These are phyloP conservation scores for Aegilops bicornis DNA, from an alignment of 176 grass and related monocot genomes.

Conservation along the genomic window DNA sequence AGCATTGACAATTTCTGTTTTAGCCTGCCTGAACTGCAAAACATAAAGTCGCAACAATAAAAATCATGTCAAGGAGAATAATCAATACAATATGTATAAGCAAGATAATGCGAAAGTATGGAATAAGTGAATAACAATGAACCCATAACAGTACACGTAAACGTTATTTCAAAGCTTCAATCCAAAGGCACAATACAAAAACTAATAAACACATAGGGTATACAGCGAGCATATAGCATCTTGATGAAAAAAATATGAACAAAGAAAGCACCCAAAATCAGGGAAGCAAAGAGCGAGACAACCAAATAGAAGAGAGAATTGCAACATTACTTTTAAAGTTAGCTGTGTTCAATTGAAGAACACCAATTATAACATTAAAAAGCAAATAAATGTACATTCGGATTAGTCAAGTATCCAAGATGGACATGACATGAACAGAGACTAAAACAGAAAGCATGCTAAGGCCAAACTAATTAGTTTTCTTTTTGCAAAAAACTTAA, in stretches of 20 bases:
- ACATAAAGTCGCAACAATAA: constrained; percentile 24
- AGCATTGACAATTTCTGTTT: constrained; percentile 89
- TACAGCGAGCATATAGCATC: background rate
- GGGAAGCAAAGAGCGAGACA: background rate
- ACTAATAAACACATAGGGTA: background rate
- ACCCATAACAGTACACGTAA: background rate
- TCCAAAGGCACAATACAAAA: background rate
- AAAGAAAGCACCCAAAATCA: background rate
- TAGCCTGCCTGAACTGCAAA: constrained; percentile 93
- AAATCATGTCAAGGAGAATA: constrained; percentile 3
- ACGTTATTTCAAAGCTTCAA: background rate
- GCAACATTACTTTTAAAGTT: background rate
- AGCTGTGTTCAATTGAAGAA: background rate
- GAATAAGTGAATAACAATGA: background rate
- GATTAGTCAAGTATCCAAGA: background rate
- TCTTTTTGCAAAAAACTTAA: too few relatives aligned
- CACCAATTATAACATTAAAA: background rate
- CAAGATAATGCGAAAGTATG: background rate
- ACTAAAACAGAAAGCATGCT: background rate
- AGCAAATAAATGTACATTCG: background rate
- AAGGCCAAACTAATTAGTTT: background rate
- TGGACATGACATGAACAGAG: background rate
- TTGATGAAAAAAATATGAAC: background rate
- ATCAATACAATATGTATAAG: background rate
- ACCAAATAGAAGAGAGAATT: background rate